Base-by-base conservation (phyloP, 2,329 filamentous ascomycete species). In the Myriosclerotinia duriaeana region DNA sequence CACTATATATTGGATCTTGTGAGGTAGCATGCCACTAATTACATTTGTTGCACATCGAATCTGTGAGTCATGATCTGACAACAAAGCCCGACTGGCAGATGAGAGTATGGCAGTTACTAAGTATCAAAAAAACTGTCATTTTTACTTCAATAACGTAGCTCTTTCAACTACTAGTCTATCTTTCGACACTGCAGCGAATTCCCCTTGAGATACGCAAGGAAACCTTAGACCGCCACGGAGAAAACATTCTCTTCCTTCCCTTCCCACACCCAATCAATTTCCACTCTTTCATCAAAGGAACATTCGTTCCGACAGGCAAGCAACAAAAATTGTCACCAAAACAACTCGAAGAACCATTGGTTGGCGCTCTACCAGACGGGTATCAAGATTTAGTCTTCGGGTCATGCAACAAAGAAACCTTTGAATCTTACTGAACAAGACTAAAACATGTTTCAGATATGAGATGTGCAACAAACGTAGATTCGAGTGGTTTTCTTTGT, bases 361-460 rank as follows among this genome's bases (percentile, higher is more conserved):
- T 36, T 26, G 22, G 12, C 14, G 12, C 17, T 38, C 7, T 5
- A 9, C 34, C 20, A n/a, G 6, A 14, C 17, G 22, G n/a, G n/a
- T 38, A 38, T 36, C 34, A 48, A 7, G 1, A 36, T 60, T 22
- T 17, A 14, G 7, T 22, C n/a, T 22, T 36, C 12, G 42, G 22
- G 34, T 9, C 9, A 14, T 22, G 14, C 30, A n/a, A 38, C 44
- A 60, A 60, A 38, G 58, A 50, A 17, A 40, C 17, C 44, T 61
- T 52, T 61, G 11, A 38, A 9, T 44, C 26, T 26, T 5, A 61
- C 30, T 38, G n/a, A 38, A 40, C 46, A 61, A 34, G 12, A 6
- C 1, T 20, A 15, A 52, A 61, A 61, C 61, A 64, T 64, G 61
- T 64, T 58, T 64, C 61, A 58, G 52, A 64, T 56, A 8, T 64